These are phyloP conservation scores for Plasmopara halstedii DNA, from an alignment of 352 stramenopile genomes.

Conservation along the genomic window DNA sequence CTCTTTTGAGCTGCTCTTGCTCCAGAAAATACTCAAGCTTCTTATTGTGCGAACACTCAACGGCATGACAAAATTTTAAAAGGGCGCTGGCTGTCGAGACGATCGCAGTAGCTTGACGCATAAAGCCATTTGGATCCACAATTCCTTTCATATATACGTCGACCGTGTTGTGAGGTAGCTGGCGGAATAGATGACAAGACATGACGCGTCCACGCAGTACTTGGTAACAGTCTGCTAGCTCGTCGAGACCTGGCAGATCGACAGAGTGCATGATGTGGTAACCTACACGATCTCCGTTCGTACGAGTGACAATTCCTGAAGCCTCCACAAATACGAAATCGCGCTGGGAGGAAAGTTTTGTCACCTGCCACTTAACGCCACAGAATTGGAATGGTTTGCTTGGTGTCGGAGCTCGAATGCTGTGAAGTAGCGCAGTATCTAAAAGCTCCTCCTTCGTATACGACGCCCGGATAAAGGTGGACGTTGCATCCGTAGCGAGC, in stretches of 20 bases:
- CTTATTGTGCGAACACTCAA: constrained; percentile 53
- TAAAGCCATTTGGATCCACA: constrained; percentile 35
- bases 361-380: constrained; percentile 39
- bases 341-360: constrained; percentile 40
- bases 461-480: constrained; percentile 23
- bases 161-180: constrained; percentile 23
- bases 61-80: constrained; percentile 22
- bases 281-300: constrained; percentile 35
- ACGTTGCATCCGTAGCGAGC: constrained; percentile 24
- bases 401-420: constrained; percentile 20
- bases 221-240: constrained; percentile 44
- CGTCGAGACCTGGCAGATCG: constrained; percentile 31
- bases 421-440: constrained; percentile 32
- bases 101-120: constrained; percentile 31
- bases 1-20: constrained; percentile 18
- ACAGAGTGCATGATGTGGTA: constrained; percentile 63
- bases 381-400: constrained; percentile 42
- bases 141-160: constrained; percentile 48
- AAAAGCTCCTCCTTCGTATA: constrained; percentile 34
- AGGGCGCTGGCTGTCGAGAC: constrained; percentile 32
- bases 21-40: constrained; percentile 51
- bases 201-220: constrained; percentile 37
- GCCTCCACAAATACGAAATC: constrained; percentile 60
- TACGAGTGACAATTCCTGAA: constrained; percentile 23
- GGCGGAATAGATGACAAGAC: constrained; percentile 41